A percentile compares a stretch with the other conserved stretches of the same genome.
These are phyloP conservation scores for Pleodorina starrii DNA, from an alignment of 139 green algal genomes.

Conservation along the genomic window DNA sequence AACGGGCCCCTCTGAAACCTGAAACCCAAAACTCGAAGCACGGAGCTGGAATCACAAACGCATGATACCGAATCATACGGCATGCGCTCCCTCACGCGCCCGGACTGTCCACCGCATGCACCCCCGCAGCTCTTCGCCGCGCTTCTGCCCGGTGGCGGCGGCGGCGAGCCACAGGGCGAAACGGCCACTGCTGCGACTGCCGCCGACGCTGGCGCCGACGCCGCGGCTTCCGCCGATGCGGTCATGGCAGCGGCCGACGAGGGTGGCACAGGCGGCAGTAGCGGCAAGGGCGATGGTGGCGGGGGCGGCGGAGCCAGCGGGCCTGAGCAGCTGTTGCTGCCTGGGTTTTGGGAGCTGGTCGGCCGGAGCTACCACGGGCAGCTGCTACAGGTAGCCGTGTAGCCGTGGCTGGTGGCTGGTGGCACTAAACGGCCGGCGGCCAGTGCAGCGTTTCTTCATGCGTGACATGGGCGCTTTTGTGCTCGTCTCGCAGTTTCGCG, in stretches of 20 bases:
- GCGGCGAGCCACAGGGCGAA: not conserved
- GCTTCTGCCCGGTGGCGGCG: not conserved
- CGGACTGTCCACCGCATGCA: no score
- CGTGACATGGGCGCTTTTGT: no score
- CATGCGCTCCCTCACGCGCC: not conserved
- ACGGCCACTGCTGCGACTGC: not conserved
- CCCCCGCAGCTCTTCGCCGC: not conserved
- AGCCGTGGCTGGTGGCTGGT: no score
- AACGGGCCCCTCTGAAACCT: no score
- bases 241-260: not conserved
- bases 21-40: no score
- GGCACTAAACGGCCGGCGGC: no score
- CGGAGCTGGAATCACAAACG: no score
- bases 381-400: slow-evolving; percentile 8
- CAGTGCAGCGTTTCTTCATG: no score
- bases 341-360: not conserved
- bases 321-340: not conserved
- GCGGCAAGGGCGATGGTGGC: not conserved
- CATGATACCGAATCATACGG: no score
- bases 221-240: not conserved
- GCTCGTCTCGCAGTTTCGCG: no score
- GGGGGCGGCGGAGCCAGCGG: not conserved
- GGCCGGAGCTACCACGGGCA: slow-evolving; percentile 3
- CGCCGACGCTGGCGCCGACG: not conserved
- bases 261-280: not conserved